phyloP scores from a whole-genome alignment of 129 eudicot species.

The Tanacetum coccineum region DNA sequence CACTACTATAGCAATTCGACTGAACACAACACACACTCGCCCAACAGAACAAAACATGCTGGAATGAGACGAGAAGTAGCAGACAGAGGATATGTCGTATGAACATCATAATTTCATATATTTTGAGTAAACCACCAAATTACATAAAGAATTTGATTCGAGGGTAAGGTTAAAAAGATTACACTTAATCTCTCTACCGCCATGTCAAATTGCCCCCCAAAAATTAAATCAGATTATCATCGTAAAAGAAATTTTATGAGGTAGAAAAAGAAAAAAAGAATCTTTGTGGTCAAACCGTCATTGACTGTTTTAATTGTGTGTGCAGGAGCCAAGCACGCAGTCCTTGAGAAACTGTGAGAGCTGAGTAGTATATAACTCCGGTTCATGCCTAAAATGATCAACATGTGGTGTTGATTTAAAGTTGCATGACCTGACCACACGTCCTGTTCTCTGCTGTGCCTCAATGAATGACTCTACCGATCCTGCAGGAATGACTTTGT shows the following conservation, averaged over 20 bases:
- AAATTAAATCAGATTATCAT: too few relatives aligned
- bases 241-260: conserved; percentile 9
- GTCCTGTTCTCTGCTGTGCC: conserved; percentile 67
- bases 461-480: conserved; percentile 86
- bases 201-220: too few relatives aligned
- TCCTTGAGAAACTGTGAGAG: conserved; percentile 79
- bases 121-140: conserved; percentile 20
- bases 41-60: background rate
- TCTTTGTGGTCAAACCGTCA: conserved; percentile 8
- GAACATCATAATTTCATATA: conserved; percentile 15
- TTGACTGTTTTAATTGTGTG: conserved; percentile 24
- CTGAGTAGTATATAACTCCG: conserved; percentile 73
- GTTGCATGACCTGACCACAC: conserved; percentile 84
- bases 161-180: too few relatives aligned
- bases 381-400: conserved; percentile 85
- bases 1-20: background rate
- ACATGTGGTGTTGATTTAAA: conserved; percentile 89
- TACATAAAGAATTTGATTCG: conserved; percentile 24
- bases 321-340: conserved; percentile 65
- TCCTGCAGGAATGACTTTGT: conserved; percentile 75
- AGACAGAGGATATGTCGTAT: background rate
- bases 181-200: too few relatives aligned
- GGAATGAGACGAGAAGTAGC: background rate
- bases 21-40: background rate
- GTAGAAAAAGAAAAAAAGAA: conserved; percentile 17